Base-by-base conservation (phyloP, 1,284 basidiomycete genomes). In the Austroboletus novae-zelandiae region DNA sequence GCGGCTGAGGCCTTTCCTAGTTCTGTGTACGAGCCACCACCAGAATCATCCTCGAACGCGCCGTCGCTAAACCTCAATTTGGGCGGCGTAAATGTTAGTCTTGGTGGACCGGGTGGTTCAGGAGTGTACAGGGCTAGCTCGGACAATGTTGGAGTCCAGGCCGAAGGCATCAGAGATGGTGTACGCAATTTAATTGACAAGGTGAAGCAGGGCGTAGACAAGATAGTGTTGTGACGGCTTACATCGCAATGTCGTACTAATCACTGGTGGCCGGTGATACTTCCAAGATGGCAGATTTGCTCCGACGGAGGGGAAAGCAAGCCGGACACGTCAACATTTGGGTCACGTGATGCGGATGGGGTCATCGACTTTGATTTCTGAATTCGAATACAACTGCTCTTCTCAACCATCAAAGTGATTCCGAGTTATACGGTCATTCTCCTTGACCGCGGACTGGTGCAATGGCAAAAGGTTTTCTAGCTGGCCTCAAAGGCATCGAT, bases 31-130 rank as follows among this genome's bases (percentile, higher is more conserved):
- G 83, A 85, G 50, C 84, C 84, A 11, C 82, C 84, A 10, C 81
- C 83, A 17, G 84, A 86, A 64, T 83, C 81, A 20, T 79, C 80
- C 10, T 78, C 79, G 27, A 84, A 74, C 54, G 81, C 83, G 20
- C 87, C 89, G 5, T 75, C 82, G n/a, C 67, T 97, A 56, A 94
- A 92, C 62, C 76, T 98, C 30, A 92, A 94, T 58, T 79, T 97
- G 27, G 94, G 93, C 8, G 89, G 90, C 0, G 89, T 97, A 52
- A 94, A 93, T 62, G 83, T 98, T 41, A 93, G 86, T 57, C 79
- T 97, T 5, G 94, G 92, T n/a, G 93, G 93, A 4, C 71, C 86
- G 10, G 81, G 78, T 30, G 88, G 86, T 9, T 83, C 87, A 0
- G 92, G 92, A 1, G 81, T 96, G 29, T 96, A 93, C 69, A 75